These are phyloP conservation scores for Fusarium redolens DNA, from an alignment of 2,329 filamentous ascomycete genomes.

Conservation along the genomic window DNA sequence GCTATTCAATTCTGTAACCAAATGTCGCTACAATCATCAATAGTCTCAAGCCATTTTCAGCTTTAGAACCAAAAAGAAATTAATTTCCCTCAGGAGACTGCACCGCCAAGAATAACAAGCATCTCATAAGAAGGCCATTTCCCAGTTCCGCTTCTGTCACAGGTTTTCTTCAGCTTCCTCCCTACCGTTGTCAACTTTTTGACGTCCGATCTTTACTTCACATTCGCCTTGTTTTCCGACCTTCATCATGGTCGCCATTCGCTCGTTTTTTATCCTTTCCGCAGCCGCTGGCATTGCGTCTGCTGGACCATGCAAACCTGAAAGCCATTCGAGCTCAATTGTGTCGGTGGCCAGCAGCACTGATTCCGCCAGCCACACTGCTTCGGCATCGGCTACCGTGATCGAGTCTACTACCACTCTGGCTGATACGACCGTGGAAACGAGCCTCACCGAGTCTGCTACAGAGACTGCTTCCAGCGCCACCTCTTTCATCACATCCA, in stretches of 20 bases:
- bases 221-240: fast-evolving
- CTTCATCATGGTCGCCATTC: neutral
- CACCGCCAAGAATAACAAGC: neutral
- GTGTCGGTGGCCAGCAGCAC: fast-evolving
- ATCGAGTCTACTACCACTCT: neutral
- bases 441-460: neutral
- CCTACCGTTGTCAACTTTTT: neutral
- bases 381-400: fast-evolving
- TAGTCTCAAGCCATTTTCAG: neutral
- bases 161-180: too few relatives aligned
- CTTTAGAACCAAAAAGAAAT: neutral
- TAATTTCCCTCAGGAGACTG: neutral
- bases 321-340: fast-evolving
- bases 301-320: neutral
- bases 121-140: neutral
- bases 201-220: neutral
- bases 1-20: neutral
- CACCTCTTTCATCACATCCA: neutral
- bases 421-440: fast-evolving
- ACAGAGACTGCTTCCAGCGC: neutral
- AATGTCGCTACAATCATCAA: neutral
- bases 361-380: neutral
- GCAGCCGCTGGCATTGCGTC: neutral
- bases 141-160: too few relatives aligned
- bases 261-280: fast-evolving